These are phyloP conservation scores for Apiotrichum laibachii DNA, from an alignment of 1,284 basidiomycete genomes.

Conservation along the genomic window DNA sequence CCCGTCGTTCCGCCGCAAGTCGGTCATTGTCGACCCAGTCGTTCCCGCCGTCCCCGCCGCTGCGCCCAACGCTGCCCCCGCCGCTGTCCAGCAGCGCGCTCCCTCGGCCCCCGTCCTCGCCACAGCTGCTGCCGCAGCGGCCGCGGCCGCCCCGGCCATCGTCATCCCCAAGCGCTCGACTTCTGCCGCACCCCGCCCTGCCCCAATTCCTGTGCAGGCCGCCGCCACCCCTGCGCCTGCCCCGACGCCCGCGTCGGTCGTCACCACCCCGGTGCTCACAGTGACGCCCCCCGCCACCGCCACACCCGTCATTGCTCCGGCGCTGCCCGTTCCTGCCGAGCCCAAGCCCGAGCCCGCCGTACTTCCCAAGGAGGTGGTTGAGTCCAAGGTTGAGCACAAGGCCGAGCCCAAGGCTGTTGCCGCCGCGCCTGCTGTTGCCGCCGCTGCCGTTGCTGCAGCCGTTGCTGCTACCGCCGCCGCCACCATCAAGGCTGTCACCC, in stretches of 20 bases:
- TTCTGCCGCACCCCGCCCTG: too few species aligned
- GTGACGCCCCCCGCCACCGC: too few species aligned
- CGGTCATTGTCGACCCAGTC: background rate
- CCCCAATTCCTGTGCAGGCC: too few species aligned
- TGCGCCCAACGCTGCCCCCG: background rate
- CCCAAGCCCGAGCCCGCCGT: too few species aligned
- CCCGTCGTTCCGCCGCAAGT: slow-evolving; percentile 7
- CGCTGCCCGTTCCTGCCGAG: slow-evolving; percentile 1
- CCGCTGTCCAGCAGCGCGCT: background rate
- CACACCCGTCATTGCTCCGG: background rate
- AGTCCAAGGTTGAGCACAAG: background rate
- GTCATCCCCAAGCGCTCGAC: too few species aligned
- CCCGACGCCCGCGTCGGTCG: too few species aligned
- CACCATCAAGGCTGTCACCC: too few species aligned
- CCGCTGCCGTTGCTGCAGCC: background rate
- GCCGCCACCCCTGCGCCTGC: background rate
- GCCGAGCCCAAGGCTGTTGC: too few species aligned
- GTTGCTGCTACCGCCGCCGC: background rate
- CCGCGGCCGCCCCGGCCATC: background rate
- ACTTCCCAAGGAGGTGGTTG: too few species aligned
- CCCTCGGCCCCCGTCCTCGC: background rate
- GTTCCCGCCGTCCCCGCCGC: background rate
- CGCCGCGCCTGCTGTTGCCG: background rate
- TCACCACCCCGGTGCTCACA: too few species aligned
- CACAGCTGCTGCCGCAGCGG: background rate